These are phyloP conservation scores for Tritrichomonas foetus DNA, from an alignment of 208 protist species.

Conservation along the genomic window DNA sequence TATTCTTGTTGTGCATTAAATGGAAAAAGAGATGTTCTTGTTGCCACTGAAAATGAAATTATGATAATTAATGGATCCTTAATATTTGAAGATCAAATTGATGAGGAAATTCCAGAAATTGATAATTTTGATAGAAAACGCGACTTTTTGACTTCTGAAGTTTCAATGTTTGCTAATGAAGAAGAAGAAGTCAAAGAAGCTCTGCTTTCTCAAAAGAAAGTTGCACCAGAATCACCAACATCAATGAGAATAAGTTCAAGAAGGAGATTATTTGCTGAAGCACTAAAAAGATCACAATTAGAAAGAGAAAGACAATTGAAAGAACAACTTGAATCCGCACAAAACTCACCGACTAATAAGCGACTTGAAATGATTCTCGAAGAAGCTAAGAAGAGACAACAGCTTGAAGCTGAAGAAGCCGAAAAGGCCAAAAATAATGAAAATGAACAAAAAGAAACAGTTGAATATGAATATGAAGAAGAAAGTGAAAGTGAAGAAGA, in stretches of 20 bases:
- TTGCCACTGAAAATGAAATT: background rate
- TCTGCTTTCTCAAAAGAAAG: background rate
- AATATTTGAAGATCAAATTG: background rate
- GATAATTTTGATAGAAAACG: background rate
- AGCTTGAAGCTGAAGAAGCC: background rate
- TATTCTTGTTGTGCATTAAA: background rate
- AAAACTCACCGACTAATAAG: too few species aligned
- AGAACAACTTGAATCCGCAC: too few species aligned
- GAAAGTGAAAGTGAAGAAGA: background rate
- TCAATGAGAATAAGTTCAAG: too few species aligned
- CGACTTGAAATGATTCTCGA: too few species aligned
- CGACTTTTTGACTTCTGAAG: background rate
- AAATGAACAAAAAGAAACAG: background rate
- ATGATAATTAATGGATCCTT: background rate
- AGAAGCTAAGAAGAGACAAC: too few species aligned
- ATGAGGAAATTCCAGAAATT: background rate
- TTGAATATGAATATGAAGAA: background rate
- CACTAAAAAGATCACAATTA: too few species aligned
- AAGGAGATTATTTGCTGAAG: too few species aligned
- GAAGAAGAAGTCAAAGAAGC: background rate
- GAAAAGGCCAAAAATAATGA: background rate
- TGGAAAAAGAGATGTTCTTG: background rate
- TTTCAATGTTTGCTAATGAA: background rate
- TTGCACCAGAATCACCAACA: too few species aligned
- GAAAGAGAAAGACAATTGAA: too few species aligned